Evolutionary conservation across 2,329 filamentous ascomycete species (phyloP), one percentile per base, ranked within the genome.

Genomic region (Cladophialophora carrionii): DNA sequence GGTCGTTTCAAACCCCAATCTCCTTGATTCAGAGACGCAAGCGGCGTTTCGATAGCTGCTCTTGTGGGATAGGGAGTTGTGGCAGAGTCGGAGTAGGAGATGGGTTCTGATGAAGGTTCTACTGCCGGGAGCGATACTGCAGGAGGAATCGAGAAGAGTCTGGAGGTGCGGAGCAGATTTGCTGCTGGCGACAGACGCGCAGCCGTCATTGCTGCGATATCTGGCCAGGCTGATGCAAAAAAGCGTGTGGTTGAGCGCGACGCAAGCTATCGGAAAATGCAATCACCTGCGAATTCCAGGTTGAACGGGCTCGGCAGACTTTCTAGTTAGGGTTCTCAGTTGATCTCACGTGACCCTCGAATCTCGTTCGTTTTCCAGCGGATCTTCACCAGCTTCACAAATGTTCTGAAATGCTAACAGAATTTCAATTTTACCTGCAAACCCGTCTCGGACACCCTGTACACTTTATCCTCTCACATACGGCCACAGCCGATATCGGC

Each of bases 1-100:
- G 92, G 84, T 62, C 94, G 84, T 80, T 98, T 98, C 72, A 97
- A 81, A 14, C 94, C 94, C 93, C 94, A 98, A 74, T 98, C 94
- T 41, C 94, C 94, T 73, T 86, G 86, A 48, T 83, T 81, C 26
- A 91, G 84, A 7, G 92, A 93, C 20, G 87, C 84, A 52, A 84
- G 80, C 5, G 92, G 89, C 0, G 92, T 93, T 14, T 89, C 88
- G 74, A 98, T 90, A 67, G 92, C 86, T 75, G 95, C 90, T 75
- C 90, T 85, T 59, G 88, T 92, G n/a, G 94, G 94, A 78, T 89
- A 90, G 32, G 87, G 85, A 66, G 86, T 83, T 14, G 94, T 98
- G 51, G 90, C 87, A 24, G 87, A 88, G 61, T 87, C 82, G 17
- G 90, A 92, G 67, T 81, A 78, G 67, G 79, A 82, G 61, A 78